Conservation (phyloP, 179 eudicot species). For the Monotropa hypopitys region DNA sequence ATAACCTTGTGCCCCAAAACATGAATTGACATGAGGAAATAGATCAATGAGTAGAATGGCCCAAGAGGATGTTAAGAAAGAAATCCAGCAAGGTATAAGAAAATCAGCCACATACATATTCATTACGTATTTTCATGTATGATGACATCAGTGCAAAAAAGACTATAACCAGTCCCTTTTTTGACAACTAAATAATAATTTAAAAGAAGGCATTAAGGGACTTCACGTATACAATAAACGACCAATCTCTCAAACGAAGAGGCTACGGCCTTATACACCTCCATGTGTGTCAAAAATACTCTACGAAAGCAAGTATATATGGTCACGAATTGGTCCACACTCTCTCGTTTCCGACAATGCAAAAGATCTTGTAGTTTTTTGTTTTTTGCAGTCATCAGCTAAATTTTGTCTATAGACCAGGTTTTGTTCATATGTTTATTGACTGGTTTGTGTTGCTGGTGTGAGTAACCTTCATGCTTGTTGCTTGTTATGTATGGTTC, state of each 20-base stretch:
- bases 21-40: no score
- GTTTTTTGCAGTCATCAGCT: background rate
- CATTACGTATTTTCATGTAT: no score
- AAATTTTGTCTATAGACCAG: background rate
- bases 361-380: background rate
- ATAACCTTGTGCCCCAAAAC: no score
- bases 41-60: no score
- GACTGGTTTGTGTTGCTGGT: background rate
- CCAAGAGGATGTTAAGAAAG: no score
- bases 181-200: background rate
- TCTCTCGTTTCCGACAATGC: background rate
- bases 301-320: background rate
- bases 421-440: background rate
- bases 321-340: background rate
- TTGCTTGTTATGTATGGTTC: background rate
- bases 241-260: background rate
- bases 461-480: background rate
- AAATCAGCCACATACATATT: no score
- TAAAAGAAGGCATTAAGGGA: background rate
- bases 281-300: background rate
- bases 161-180: background rate
- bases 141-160: background rate
- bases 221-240: background rate
- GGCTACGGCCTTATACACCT: background rate
- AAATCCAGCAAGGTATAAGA: no score